Base-by-base conservation (phyloP, 2,329 filamentous ascomycete species). In the Leptographium lundbergii region DNA sequence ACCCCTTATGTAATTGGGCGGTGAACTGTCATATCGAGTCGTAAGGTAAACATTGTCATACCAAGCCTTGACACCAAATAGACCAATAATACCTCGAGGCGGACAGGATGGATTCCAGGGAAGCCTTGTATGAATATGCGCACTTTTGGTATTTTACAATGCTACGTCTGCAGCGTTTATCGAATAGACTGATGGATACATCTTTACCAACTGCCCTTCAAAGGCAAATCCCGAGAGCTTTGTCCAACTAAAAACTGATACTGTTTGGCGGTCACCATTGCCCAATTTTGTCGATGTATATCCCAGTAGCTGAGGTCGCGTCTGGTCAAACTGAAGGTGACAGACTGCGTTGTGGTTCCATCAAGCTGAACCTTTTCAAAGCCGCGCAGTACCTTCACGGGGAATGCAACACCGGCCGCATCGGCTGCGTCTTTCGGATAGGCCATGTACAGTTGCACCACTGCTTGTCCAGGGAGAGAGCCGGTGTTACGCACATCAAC, bases 311-410 rank as follows among this genome's bases (percentile, higher is more conserved):
- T 79, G 32, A 83, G 61, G 65, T 82, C 80, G 42, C 78, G 75
- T 24, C 79, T 70, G 22, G 71, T 78, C 27, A 83, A 63, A n/a
- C 70, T 67, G 61, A 81, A 71, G 0, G 59, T 68, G 17, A 78
- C 69, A 2, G 66, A 71, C 81, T 66, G 67, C 3, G 68, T 70
- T 57, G 75, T 69, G 0, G 75, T 77, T 0, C 77, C 74, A 4
- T 76, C 72, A 19, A 90, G 70, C 29, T 73, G 69, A 2, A 88
- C 73, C 74, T 91, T 90, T 62, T 86, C 84, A 67, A 91, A 91
- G 34, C 86, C 86, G 17, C 88, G 80, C 24, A 91, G 75, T n/a
- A 85, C 82, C 59, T 78, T 78, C 2, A 83, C 70, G 5, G 63
- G 63, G 29, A 63, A 65, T 24, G 64, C 63, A 2, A 64, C 58